Evolutionary conservation across 2,329 filamentous ascomycete genomes (phyloP).

Genomic region (Geosmithia putterillii): DNA sequence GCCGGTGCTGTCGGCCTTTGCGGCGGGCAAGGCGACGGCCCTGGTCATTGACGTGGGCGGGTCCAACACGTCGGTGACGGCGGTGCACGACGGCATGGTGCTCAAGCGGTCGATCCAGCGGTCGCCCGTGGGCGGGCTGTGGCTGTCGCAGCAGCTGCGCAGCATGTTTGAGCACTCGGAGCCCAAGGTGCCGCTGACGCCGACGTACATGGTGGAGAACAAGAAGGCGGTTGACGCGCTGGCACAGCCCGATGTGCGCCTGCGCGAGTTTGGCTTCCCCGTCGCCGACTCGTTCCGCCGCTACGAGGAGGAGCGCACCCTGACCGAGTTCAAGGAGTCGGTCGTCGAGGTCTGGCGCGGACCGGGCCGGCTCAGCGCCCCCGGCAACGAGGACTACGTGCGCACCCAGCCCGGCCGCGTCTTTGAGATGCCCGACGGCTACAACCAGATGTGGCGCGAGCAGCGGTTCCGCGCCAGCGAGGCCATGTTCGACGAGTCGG

Average conservation of each 20-base stretch:
- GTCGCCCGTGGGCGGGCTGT: constrained; percentile 78
- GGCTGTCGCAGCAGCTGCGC: constrained; percentile 80
- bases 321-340: constrained; percentile 96
- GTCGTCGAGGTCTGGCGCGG: constrained; percentile 90
- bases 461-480: constrained; percentile 82
- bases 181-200: constrained; percentile 60
- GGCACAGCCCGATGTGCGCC: constrained; percentile 62
- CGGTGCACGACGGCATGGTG: constrained; percentile 88
- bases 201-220: constrained; percentile 77
- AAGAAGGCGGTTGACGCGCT: constrained; percentile 85
- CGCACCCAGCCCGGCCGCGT: constrained; percentile 66
- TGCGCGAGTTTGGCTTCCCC: constrained; percentile 54
- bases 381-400: constrained; percentile 65
- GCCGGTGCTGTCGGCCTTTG: constrained; percentile 82
- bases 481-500: constrained; percentile 80
- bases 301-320: constrained; percentile 82
- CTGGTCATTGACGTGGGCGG: constrained; percentile 88
- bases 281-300: constrained; percentile 60
- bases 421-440: constrained; percentile 95
- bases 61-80: constrained; percentile 76
- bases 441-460: constrained; percentile 86
- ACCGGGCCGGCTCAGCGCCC: constrained; percentile 51
- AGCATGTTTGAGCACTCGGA: constrained; percentile 61
- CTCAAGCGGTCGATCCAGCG: constrained; percentile 81
- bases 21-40: constrained; percentile 83